Base-by-base conservation (phyloP, 805 yeast species). In the Hanseniaspora jakobsenii region DNA sequence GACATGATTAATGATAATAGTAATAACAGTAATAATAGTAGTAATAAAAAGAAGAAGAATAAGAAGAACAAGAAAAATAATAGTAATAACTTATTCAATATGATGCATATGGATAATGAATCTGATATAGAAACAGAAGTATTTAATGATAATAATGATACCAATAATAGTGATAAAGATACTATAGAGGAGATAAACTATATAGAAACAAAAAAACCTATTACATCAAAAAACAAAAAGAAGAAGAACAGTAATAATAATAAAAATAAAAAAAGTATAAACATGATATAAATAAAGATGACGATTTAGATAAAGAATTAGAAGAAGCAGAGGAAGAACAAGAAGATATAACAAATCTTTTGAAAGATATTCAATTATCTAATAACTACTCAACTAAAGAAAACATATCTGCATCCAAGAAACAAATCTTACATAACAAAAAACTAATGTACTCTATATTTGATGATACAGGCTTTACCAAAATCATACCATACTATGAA, bases 211-310 rank as follows among this genome's bases (percentile, higher is more conserved):
- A n/a, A n/a, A n/a, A n/a, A n/a, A n/a, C n/a, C n/a, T n/a, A n/a
- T n/a, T n/a, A n/a, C n/a, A n/a, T n/a, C n/a, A 28, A 28, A n/a
- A 9, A 10, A 28, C n/a, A 12, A 6, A 28, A 28, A 22, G 17
- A 41, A 32, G 8, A 24, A 24, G 19, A 34, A 27, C 23, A 36
- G n/a, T n/a, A n/a, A n/a, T 37, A 26, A 23, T 22, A 18, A n/a
- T 9, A 31, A 31, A 30, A 40, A 46, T 12, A 46, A 19, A 26
- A 39, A 17, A 32, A 44, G n/a, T n/a, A n/a, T n/a, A n/a, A 51
- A 21, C 55, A 48, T 4, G 48, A 50, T n/a, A 51, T 47, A 9
- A 50, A 45, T 13, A 50, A 45, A n/a, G 37, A 24, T 32, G 50
- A 50, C 36, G 51, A 26, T 10, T 49, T 38, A 4, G 45, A 26